phyloP scores from a whole-genome alignment of 345 rosid genomes.

The Acer campestre region DNA sequence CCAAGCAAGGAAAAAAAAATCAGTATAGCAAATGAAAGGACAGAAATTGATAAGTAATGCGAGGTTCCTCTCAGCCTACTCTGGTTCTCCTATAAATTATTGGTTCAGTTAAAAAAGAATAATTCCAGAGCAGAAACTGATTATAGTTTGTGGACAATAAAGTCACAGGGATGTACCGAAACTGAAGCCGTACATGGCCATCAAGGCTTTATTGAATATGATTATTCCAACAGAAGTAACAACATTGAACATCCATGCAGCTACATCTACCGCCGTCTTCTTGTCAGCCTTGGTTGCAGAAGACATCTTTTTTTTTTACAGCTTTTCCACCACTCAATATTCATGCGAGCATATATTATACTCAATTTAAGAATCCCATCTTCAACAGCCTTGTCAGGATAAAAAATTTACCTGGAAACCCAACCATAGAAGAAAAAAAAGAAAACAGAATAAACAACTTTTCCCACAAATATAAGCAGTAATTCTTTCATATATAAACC shows the following conservation, averaged over 20 bases:
- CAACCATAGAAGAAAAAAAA: background rate
- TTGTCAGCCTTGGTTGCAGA: conserved; percentile 68
- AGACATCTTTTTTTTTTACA: conserved; percentile 49
- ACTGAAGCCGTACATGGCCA: conserved; percentile 92
- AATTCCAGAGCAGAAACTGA: conserved; percentile 11
- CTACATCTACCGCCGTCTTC: conserved; percentile 84
- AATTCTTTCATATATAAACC: no score
- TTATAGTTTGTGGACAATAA: background rate
- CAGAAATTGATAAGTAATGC: no score
- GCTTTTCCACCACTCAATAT: conserved; percentile 22
- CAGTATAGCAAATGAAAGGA: background rate
- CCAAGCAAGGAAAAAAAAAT: background rate
- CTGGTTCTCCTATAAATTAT: background rate
- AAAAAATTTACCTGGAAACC: background rate
- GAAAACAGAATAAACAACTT: background rate
- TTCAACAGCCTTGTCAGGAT: background rate
- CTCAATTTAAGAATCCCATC: background rate
- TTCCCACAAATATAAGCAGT: background rate
- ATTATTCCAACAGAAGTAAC: conserved; percentile 98
- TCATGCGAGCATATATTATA: conserved; percentile 21
- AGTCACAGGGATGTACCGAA: conserved; percentile 57
- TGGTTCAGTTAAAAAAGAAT: background rate
- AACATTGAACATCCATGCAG: conserved; percentile 96
- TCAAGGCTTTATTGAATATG: conserved; percentile 90
- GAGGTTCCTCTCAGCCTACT: background rate